Base-by-base conservation (phyloP, 202 grass and related monocot species). In the Eragrostis tef region DNA sequence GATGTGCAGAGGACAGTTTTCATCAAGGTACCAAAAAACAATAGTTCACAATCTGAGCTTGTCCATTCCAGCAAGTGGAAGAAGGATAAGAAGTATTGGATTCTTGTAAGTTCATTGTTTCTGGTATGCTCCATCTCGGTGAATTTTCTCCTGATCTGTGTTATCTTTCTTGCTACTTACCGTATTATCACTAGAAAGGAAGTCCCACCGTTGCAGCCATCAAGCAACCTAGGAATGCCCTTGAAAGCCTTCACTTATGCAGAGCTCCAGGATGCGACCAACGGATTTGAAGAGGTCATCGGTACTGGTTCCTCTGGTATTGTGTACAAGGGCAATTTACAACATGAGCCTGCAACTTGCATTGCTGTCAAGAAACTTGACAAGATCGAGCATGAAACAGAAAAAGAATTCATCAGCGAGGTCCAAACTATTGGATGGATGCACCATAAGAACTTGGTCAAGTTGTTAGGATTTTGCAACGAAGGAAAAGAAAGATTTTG, bases 311-410 rank as follows among this genome's bases (percentile, higher is more conserved):
- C 74, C 6, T 93, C 85, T 9, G 74, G 87, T 21, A 64, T 83
- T 4, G 91, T 93, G 47, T 93, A 86, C 64, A 93, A 83, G 47
- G 87, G 91, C 17, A 31, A 71, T 41, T 21, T 92, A 24, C 31
- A 82, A 79, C 58, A 83, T 68, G 77, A 85, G 11, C 6, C 49
- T 0, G 3, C n/a, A 0, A 83, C 69, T 9, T 11, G 4, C 6
- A 75, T 93, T 1, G 94, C 91, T 0, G 91, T 97, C 9, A 97
- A 97, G 79, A 94, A 86, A 70, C 75, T 91, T 15, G 74, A 87
- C 26, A 90, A 81, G 44, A 44, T 82, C 0, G 51, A 66, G 54
- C 41, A 82, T 17, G 91, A 97, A 14, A 78, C 74, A 15, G 87
- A 97, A 0, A 82, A 58, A 61, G 94, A 97, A 39, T 97, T 97